Conservation (phyloP, 73 alveolate species). For the Paramecium pentaurelia region DNA sequence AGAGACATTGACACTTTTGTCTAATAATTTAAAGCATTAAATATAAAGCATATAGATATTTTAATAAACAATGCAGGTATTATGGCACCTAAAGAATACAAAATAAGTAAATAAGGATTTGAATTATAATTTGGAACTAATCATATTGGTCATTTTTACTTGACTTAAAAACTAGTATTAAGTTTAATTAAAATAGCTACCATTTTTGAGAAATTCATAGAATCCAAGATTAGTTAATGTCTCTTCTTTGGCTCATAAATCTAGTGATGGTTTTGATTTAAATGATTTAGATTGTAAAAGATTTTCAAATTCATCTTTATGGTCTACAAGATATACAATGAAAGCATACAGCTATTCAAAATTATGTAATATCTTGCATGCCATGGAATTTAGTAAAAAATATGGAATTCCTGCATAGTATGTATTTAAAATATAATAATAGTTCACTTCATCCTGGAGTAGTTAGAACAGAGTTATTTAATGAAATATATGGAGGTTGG, state of each 20-base stretch:
- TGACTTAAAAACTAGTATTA: not conserved
- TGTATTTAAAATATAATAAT: not conserved
- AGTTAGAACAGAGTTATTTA: constrained; percentile 9
- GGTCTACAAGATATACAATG: not conserved
- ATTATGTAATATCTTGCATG: not conserved
- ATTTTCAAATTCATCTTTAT: not conserved
- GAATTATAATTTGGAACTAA: constrained; percentile 39
- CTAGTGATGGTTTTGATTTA: not conserved
- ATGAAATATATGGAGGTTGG: not conserved
- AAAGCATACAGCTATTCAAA: constrained; percentile 25
- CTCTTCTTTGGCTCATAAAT: not conserved
- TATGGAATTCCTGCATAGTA: constrained; percentile 15
- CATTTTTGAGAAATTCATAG: constrained; percentile 20
- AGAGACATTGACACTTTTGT: not conserved
- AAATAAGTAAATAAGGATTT: not conserved
- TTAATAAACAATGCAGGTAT: constrained; percentile 54
- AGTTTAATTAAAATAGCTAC: not conserved
- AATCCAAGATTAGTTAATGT: constrained; percentile 26
- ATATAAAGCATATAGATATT: not conserved
- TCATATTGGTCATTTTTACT: constrained; percentile 49
- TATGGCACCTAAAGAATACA: constrained; percentile 16
- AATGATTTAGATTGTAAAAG: not conserved
- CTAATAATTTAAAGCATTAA: not conserved
- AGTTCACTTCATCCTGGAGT: constrained; percentile 61
- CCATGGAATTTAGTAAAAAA: not conserved